Evolutionary conservation across 1,284 basidiomycete species (phyloP).

Genomic region (Inonotus obliquus): DNA sequence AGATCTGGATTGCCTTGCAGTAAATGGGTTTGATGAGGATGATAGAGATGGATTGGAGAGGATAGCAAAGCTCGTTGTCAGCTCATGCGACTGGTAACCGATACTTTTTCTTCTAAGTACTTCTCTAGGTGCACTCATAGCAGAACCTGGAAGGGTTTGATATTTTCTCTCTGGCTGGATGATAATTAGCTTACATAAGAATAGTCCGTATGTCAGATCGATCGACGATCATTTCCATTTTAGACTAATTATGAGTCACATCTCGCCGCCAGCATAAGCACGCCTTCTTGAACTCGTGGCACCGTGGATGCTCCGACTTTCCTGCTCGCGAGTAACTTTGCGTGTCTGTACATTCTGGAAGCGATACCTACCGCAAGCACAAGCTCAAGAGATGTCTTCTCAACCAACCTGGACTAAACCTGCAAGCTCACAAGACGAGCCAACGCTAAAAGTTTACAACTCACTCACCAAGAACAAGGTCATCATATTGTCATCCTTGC

Average conservation of each 20-base stretch:
- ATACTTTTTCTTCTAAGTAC: neutral
- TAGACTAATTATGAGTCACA: slow-evolving; percentile 8
- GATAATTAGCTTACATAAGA: neutral
- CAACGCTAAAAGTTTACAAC: slow-evolving; percentile 86
- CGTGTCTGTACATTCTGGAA: neutral
- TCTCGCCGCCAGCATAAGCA: neutral
- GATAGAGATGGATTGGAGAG: slow-evolving; percentile 70
- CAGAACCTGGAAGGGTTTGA: neutral
- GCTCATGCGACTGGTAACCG: slow-evolving; percentile 50
- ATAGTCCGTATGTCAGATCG: neutral
- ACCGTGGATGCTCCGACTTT: slow-evolving; percentile 9
- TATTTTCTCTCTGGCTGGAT: neutral
- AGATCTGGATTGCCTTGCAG: slow-evolving; percentile 77
- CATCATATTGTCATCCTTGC: slow-evolving; percentile 21
- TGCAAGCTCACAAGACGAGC: slow-evolving; percentile 37
- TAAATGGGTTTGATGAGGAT: slow-evolving; percentile 69
- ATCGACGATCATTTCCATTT: slow-evolving; percentile 1
- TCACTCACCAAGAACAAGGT: slow-evolving; percentile 88
- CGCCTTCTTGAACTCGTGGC: neutral
- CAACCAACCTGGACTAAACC: slow-evolving; percentile 48
- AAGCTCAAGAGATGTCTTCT: slow-evolving; percentile 30
- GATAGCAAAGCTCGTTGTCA: slow-evolving; percentile 59
- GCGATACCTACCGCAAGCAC: neutral
- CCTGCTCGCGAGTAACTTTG: neutral
- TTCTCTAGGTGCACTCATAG: neutral